Percentiles rank a stretch among this genome's conserved stretches.
phyloP scores from a whole-genome alignment of 2,329 filamentous ascomycete species.

The Trichoderma brevicompactum region DNA sequence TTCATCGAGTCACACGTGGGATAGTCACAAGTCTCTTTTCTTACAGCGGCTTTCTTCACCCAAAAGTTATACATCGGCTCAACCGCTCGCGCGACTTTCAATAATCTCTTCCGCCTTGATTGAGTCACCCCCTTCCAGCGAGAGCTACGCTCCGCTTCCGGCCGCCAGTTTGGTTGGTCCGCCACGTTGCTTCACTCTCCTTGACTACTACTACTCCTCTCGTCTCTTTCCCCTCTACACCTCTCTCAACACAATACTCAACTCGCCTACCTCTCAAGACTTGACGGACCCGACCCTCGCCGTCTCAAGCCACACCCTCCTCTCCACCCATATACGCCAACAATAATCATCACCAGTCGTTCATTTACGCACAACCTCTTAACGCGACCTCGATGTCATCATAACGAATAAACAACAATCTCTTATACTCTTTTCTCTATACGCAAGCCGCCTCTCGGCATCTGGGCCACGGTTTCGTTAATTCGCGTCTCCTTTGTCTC shows the following conservation, averaged over 20 bases:
- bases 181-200: conserved; percentile 30
- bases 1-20: conserved; percentile 23
- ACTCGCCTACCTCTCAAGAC: conserved; percentile 20
- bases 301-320: conserved; percentile 29
- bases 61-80: conserved; percentile 34
- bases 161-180: conserved; percentile 37
- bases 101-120: conserved; percentile 31
- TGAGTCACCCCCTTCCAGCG: conserved; percentile 35
- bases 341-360: conserved; percentile 30
- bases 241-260: neutral
- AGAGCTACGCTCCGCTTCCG: conserved; percentile 41
- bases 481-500: conserved; percentile 45
- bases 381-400: conserved; percentile 48
- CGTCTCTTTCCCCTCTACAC: neutral
- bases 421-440: conserved; percentile 40
- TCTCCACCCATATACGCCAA: conserved; percentile 13
- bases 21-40: conserved; percentile 31
- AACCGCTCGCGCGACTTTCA: conserved; percentile 28
- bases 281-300: conserved; percentile 40
- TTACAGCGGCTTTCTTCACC: conserved; percentile 29
- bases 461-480: conserved; percentile 42
- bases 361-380: conserved; percentile 29
- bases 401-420: conserved; percentile 48
- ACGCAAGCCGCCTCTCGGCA: conserved; percentile 28
- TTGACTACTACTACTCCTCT: neutral